Conservation (phyloP, 2,329 filamentous ascomycete species). For the Colletotrichum sp. region DNA sequence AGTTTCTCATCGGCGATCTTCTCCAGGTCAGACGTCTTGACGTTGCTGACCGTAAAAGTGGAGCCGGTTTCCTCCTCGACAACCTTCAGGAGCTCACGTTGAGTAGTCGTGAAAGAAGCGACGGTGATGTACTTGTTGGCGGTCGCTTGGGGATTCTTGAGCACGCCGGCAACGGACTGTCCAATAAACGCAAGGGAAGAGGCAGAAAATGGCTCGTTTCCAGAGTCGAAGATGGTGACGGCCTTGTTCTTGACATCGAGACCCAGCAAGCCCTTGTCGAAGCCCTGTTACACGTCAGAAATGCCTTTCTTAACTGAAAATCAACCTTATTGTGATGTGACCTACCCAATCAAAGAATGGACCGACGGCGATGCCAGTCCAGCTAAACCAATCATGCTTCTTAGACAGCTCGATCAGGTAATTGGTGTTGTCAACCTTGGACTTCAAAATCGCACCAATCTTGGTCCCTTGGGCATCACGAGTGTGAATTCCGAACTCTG, state of each 20-base stretch:
- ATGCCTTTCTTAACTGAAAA: not conserved
- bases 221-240: conserved; percentile 61
- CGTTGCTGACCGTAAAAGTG: conserved; percentile 52
- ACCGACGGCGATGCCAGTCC: conserved; percentile 64
- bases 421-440: conserved; percentile 29
- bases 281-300: conserved; percentile 36
- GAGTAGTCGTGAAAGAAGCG: conserved; percentile 61
- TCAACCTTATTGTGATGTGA: not conserved
- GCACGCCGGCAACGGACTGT: conserved; percentile 53
- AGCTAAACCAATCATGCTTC: conserved; percentile 47
- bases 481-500: conserved; percentile 53
- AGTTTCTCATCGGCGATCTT: conserved; percentile 46
- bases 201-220: conserved; percentile 54
- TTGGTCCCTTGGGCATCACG: conserved; percentile 26
- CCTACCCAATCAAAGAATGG: conserved; percentile 67
- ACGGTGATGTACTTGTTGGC: conserved; percentile 64
- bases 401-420: conserved; percentile 19
- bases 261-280: conserved; percentile 54
- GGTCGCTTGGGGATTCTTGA: conserved; percentile 54
- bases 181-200: conserved; percentile 59
- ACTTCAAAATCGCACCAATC: conserved; percentile 30
- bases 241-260: conserved; percentile 54
- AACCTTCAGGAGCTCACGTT: conserved; percentile 59
- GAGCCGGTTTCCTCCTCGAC: conserved; percentile 57
- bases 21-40: conserved; percentile 37